These are phyloP conservation scores for Diaporthe amygdali DNA, from an alignment of 2,329 filamentous ascomycete species.

Conservation along the genomic window DNA sequence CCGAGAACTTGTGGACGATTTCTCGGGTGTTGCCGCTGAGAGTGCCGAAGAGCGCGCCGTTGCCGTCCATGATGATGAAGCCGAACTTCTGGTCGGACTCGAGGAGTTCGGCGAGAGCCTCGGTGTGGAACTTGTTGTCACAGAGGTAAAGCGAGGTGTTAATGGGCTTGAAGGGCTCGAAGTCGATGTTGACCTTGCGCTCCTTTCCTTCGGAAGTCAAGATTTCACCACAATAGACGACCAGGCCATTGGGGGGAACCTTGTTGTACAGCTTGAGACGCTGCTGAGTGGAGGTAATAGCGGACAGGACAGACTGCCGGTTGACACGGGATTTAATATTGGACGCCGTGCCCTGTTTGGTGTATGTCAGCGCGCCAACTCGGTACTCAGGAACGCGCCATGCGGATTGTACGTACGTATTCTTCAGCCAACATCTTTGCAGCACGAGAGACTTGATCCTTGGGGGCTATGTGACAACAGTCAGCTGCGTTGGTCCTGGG, in stretches of 20 bases:
- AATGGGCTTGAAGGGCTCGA: slow-evolving; percentile 99
- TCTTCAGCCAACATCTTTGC: slow-evolving; percentile 99
- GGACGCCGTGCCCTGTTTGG: slow-evolving; percentile 85
- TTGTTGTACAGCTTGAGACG: slow-evolving; percentile 99
- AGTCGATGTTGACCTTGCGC: slow-evolving; percentile 99
- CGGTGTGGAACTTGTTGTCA: slow-evolving; percentile 99
- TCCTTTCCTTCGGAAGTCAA: slow-evolving; percentile 98
- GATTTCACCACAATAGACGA: slow-evolving; percentile 99
- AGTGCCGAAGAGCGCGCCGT: slow-evolving; percentile 95
- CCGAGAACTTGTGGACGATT: slow-evolving; percentile 95
- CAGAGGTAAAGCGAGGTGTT: slow-evolving; percentile 99
- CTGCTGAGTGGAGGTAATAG: slow-evolving; percentile 99
- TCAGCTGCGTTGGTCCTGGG: slow-evolving; percentile 30
- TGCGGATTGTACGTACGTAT: slow-evolving; percentile 69
- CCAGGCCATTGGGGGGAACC: slow-evolving; percentile 94
- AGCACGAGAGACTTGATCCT: slow-evolving; percentile 94
- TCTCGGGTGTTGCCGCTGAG: slow-evolving; percentile 97
- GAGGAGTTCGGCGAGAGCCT: slow-evolving; percentile 93
- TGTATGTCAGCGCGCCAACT: neutral
- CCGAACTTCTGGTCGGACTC: slow-evolving; percentile 99
- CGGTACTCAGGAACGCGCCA: slow-evolving; percentile 26
- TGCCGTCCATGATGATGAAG: slow-evolving; percentile 99
- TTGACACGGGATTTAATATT: slow-evolving; percentile 99
- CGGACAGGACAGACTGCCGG: slow-evolving; percentile 94
- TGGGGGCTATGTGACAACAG: slow-evolving; percentile 70